Base-by-base conservation (phyloP, 1,284 basidiomycete species). In the Mycena sp. region DNA sequence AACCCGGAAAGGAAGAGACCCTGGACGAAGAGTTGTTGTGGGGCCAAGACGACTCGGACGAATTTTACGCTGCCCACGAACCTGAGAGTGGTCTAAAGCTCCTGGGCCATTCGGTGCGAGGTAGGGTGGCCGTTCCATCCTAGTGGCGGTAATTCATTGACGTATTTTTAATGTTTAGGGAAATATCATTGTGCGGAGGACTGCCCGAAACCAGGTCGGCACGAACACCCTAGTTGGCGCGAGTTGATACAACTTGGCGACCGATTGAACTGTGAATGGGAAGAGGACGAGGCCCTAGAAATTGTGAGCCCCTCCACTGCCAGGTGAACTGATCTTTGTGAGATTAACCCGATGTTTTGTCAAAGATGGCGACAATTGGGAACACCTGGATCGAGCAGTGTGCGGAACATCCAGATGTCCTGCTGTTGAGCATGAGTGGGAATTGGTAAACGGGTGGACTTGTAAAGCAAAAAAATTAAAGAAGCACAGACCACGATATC, bases 191-290 rank as follows among this genome's bases (percentile, higher is more conserved):
- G 62, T 21, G 50, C 57, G 28, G 52, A 60, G 2, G 51, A 51
- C 0, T 64, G 62, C 35, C 51, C 62, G 1, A 21, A 35, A 44
- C 23, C 38, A 6, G 53, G 48, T 17, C 37, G 41, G 1, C 51
- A 64, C 14, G 23, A 16, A 4, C 48, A 51, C 44, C 45, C 52
- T 6, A 29, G 43, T 30, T 40, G 41, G n/a, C 57, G 41, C 1
- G 58, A 60, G 41, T 32, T 58, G 26, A 50, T 64, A 44, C 63
- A 64, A 48, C 30, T 61, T 7, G 63, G 63, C 12, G 63, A 64
- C 44, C 51, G 43, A 4, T 30, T 30, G 7, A 10, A 12, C n/a
- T 52, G 32, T 19, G 58, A 56, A 10, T 44, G 58, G 48, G 63
- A 61, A 16, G 58, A 64, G n/a, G 58, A 61, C 17, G 53, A 64